Percentiles rank a stretch among this genome's conserved stretches.
Evolutionary conservation across 345 rosid genomes (phyloP).

Genomic region (Rhodamnia argentea): DNA sequence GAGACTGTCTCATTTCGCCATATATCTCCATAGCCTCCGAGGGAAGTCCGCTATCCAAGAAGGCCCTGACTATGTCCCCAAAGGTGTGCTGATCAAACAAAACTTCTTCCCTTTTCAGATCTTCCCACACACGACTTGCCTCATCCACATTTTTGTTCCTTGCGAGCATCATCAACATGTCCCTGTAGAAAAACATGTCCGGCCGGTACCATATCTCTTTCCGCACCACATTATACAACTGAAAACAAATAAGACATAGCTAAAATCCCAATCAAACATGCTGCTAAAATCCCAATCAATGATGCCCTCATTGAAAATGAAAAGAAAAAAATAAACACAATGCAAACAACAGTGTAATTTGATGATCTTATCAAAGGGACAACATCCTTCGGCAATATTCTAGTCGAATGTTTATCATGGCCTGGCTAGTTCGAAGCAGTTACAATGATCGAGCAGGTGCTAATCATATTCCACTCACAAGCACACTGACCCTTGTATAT

Average conservation of each 20-base stretch:
- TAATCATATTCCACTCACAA: background rate
- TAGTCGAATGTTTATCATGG: background rate
- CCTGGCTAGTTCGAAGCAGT: background rate
- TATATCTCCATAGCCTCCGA: constrained; percentile 75
- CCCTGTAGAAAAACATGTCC: constrained; percentile 86
- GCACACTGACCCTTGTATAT: background rate
- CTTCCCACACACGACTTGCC: constrained; percentile 63
- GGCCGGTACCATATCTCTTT: constrained; percentile 91
- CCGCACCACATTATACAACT: constrained; percentile 76
- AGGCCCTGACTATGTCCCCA: constrained; percentile 73
- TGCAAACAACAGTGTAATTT: background rate
- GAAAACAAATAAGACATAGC: background rate
- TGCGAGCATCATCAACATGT: constrained; percentile 94
- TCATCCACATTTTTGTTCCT: constrained; percentile 64
- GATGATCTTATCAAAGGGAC: background rate
- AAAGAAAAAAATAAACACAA: background rate
- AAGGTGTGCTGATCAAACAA: constrained; percentile 86
- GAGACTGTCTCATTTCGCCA: constrained; percentile 78
- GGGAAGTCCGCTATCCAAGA: constrained; percentile 53
- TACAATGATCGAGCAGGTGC: background rate
- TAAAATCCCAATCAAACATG: background rate
- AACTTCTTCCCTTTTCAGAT: constrained; percentile 68
- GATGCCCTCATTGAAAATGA: background rate
- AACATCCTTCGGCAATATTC: background rate
- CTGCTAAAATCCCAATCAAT: background rate